Evolutionary conservation across 2,329 filamentous ascomycete genomes (phyloP).

Genomic region (Dactylellina sp.): DNA sequence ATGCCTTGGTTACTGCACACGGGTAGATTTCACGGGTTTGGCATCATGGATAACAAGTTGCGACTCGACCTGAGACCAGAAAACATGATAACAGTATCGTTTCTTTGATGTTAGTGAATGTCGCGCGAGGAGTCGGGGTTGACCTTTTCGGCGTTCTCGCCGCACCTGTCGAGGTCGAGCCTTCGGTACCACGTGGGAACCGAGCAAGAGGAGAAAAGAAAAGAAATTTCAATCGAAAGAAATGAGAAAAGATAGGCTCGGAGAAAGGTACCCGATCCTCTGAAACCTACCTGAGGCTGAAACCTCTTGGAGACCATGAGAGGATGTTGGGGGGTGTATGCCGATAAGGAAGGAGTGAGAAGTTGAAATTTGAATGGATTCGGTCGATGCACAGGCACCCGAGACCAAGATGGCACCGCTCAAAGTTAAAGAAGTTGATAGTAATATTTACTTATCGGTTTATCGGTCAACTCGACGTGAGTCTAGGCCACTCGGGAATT

Average conservation of each 20-base stretch:
- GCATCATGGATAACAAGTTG: no score
- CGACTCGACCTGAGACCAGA: no score
- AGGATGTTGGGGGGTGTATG: background rate
- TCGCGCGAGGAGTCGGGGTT: background rate
- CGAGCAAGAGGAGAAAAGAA: constrained; percentile 8
- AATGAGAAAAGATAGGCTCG: no score
- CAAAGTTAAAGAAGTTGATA: no score
- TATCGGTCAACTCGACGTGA: background rate
- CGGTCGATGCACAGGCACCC: background rate
- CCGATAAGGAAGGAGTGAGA: background rate
- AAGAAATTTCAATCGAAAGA: no score
- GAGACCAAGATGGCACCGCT: background rate
- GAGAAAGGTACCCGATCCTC: constrained; percentile 4
- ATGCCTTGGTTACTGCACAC: no score
- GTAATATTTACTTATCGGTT: no score
- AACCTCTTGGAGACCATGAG: constrained; percentile 11
- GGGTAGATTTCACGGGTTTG: no score
- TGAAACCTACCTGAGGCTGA: constrained; percentile 41
- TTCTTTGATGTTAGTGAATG: background rate
- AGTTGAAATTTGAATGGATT: background rate
- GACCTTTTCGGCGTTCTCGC: constrained; percentile 21
- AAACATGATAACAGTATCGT: no score
- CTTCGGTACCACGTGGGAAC: constrained; percentile 41
- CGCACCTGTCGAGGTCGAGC: constrained; percentile 17
- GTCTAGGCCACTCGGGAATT: constrained; percentile 14